These are phyloP conservation scores for Lindgomyces ingoldianus DNA, from an alignment of 495 filamentous ascomycete genomes.

Conservation along the genomic window DNA sequence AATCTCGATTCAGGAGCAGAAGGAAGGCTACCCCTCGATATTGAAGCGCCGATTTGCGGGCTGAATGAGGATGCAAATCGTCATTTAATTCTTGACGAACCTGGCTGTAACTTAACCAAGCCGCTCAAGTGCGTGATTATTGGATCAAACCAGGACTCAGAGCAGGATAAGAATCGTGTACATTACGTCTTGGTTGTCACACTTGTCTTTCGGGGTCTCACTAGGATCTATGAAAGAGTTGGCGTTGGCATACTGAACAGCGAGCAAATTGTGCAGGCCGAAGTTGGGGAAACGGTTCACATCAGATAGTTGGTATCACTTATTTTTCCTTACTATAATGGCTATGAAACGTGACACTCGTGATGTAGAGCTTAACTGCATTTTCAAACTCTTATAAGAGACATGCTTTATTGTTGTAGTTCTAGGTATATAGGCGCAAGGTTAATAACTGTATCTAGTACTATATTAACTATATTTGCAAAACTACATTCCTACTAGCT, in stretches of 20 bases:
- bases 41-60: neutral
- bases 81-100: constrained; percentile 7
- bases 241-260: neutral
- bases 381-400: no score
- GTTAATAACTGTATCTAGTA: no score
- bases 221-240: constrained; percentile 8
- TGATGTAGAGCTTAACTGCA: no score
- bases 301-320: no score
- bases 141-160: neutral
- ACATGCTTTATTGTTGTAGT: no score
- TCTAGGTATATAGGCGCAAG: no score
- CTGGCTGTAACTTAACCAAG: neutral
- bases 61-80: neutral
- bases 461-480: no score
- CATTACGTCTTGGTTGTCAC: neutral
- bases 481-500: no score
- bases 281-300: no score
- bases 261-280: neutral
- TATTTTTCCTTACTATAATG: no score
- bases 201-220: no score
- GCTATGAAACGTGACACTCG: no score
- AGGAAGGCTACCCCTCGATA: neutral
- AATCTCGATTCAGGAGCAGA: neutral
- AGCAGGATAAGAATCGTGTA: neutral
- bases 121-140: constrained; percentile 3